Conservation (phyloP, 352 stramenopile species). For the Globisporangium nagaii region DNA sequence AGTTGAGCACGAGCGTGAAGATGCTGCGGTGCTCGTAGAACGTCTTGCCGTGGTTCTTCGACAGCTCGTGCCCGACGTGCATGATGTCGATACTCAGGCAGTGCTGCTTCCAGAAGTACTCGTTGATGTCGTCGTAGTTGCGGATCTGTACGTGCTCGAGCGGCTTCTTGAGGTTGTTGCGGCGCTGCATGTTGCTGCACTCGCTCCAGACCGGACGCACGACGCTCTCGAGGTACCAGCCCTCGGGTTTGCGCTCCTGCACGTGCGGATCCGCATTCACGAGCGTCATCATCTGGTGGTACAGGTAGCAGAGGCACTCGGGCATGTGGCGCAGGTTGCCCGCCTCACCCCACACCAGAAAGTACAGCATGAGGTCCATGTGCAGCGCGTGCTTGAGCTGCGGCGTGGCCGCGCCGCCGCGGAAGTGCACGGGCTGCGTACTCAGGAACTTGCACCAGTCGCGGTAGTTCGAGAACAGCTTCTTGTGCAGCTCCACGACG, state of each 20-base stretch:
- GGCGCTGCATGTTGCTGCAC: constrained; percentile 66
- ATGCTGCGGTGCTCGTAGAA: constrained; percentile 76
- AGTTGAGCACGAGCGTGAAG: constrained; percentile 68
- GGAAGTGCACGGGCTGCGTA: constrained; percentile 70
- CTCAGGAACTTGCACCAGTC: constrained; percentile 74
- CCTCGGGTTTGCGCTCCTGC: constrained; percentile 30
- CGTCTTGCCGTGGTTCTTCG: constrained; percentile 62
- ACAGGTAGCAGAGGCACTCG: constrained; percentile 97
- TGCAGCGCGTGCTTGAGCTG: constrained; percentile 33
- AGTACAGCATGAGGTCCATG: constrained; percentile 95
- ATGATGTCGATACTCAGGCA: constrained; percentile 50
- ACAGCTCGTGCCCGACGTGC: constrained; percentile 41
- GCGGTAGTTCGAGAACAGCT: constrained; percentile 70
- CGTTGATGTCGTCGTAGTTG: constrained; percentile 82
- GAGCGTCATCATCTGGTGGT: constrained; percentile 79
- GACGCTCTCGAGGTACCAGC: constrained; percentile 60
- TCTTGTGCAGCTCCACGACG: constrained; percentile 57
- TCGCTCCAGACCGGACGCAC: constrained; percentile 67
- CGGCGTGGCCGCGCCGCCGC: constrained; percentile 7
- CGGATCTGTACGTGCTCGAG: constrained; percentile 72
- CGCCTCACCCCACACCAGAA: constrained; percentile 96
- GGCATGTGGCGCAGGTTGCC: constrained; percentile 97
- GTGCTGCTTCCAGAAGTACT: constrained; percentile 75
- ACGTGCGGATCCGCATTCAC: constrained; percentile 45
- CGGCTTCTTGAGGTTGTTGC: constrained; percentile 48